A percentile compares a stretch with the other conserved stretches of the same genome.
These are phyloP conservation scores for Candida khao-thaluensis DNA, from an alignment of 805 yeast species.

Conservation along the genomic window DNA sequence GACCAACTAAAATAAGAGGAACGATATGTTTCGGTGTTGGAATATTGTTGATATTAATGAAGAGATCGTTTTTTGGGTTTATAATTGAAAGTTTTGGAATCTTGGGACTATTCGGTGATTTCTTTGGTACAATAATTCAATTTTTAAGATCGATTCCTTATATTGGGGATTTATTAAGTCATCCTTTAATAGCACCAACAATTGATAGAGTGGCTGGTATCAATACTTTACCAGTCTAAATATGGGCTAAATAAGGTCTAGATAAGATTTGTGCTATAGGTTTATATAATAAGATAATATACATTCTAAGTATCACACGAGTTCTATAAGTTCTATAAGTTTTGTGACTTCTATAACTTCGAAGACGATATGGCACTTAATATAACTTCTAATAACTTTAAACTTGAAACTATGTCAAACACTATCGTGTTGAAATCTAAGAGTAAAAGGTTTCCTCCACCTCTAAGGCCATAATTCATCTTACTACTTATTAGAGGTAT, in stretches of 20 bases:
- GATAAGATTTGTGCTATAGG: not conserved
- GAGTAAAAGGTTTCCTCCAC: not conserved
- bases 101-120: constrained; percentile 86
- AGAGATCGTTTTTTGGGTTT: constrained; percentile 83
- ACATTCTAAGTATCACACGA: too few species aligned
- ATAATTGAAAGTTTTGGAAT: constrained; percentile 86
- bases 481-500: constrained; percentile 3
- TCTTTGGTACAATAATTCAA: constrained; percentile 83
- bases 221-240: constrained; percentile 39
- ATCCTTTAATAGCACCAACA: constrained; percentile 79
- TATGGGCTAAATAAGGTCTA: too few species aligned
- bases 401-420: constrained; percentile 1
- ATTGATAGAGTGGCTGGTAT: constrained; percentile 44
- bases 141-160: constrained; percentile 85
- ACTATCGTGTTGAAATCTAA: not conserved
- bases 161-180: constrained; percentile 79
- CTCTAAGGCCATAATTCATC: not conserved
- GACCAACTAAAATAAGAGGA: constrained; percentile 86
- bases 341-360: too few species aligned
- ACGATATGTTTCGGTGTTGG: constrained; percentile 78
- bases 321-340: too few species aligned
- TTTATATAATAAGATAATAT: too few species aligned
- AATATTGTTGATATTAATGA: constrained; percentile 67
- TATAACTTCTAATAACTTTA: not conserved
- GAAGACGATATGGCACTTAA: not conserved